Evolutionary conservation across 495 filamentous ascomycete genomes (phyloP).

Genomic region (Xylaria intraflava): DNA sequence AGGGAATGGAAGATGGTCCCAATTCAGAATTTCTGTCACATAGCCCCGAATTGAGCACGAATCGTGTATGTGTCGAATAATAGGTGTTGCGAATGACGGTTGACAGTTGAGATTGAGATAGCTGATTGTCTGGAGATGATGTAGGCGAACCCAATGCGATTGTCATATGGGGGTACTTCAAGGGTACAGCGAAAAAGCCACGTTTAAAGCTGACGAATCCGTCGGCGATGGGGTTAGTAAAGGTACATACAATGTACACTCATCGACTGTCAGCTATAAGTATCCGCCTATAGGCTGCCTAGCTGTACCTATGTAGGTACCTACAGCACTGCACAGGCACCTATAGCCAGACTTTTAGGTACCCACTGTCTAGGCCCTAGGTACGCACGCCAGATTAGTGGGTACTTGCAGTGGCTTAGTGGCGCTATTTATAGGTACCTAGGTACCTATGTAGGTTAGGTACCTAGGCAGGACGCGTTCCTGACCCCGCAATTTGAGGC

Average conservation of each 20-base stretch:
- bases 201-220: constrained; percentile 12
- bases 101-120: no score
- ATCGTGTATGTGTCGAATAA: neutral
- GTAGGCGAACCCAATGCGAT: neutral
- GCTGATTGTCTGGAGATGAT: no score
- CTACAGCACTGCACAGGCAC: no score
- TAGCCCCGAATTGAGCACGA: neutral
- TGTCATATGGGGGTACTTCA: neutral
- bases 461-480: neutral
- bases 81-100: no score
- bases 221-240: neutral
- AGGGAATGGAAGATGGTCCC: neutral
- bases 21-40: neutral
- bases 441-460: neutral
- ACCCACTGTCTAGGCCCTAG: neutral
- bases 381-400: no score
- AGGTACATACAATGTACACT: no score
- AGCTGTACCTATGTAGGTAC: neutral
- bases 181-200: neutral
- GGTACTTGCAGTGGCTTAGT: no score
- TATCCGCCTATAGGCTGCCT: neutral
- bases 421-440: neutral
- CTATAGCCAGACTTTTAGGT: no score
- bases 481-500: neutral
- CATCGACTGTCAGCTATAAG: no score